phyloP scores from a whole-genome alignment of 345 rosid genomes.

The Clausena lansium region DNA sequence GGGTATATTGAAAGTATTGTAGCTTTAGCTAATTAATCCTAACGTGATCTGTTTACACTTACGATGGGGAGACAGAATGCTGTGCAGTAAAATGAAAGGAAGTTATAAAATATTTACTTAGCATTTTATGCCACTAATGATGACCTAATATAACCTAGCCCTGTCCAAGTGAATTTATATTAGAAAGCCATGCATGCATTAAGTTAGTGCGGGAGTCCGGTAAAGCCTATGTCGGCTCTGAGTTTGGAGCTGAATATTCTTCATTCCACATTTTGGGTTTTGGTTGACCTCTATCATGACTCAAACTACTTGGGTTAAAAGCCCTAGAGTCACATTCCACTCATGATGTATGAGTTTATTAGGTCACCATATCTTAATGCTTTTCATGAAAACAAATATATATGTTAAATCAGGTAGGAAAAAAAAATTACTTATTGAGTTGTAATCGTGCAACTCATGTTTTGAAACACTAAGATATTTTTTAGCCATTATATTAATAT shows the following conservation, averaged over 20 bases:
- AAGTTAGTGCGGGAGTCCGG: background rate
- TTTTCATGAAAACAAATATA: background rate
- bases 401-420: too few relatives aligned
- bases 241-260: background rate
- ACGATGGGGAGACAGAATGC: background rate
- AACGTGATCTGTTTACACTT: background rate
- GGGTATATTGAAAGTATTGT: background rate
- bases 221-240: too few relatives aligned
- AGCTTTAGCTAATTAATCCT: background rate
- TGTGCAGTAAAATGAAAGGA: background rate
- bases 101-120: too few relatives aligned
- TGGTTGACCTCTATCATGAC: background rate
- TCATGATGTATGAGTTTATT: background rate
- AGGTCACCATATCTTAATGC: background rate
- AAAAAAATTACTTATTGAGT: too few relatives aligned
- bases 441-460: background rate
- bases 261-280: background rate
- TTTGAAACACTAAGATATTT: too few relatives aligned
- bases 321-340: background rate
- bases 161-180: background rate
- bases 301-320: background rate
- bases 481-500: too few relatives aligned
- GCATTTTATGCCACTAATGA: too few relatives aligned
- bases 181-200: background rate
- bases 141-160: background rate